These are phyloP conservation scores for Rhynchospora breviuscula DNA, from an alignment of 176 grass and related monocot genomes.

Conservation along the genomic window DNA sequence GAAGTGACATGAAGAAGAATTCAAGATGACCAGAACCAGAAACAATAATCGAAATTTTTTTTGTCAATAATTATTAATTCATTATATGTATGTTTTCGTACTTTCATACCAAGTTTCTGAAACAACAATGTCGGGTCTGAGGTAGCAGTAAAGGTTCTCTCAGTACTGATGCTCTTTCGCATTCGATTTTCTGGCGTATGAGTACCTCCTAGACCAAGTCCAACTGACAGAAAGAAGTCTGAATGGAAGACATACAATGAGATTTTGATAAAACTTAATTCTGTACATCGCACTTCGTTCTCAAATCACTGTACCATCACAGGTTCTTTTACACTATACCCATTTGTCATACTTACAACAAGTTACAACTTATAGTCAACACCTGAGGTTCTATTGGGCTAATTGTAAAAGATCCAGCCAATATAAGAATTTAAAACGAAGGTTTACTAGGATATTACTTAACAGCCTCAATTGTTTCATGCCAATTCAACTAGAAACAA, in stretches of 20 bases:
- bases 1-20: background rate
- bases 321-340: background rate
- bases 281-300: background rate
- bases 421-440: background rate
- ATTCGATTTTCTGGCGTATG: conserved; percentile 69
- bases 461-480: background rate
- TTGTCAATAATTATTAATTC: too few relatives aligned
- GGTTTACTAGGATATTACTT: background rate
- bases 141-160: conserved; percentile 71
- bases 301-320: background rate
- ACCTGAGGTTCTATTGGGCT: background rate
- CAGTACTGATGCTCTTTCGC: conserved; percentile 87
- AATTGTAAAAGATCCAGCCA: background rate
- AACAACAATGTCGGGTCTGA: conserved; percentile 54
- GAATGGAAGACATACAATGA: conserved; percentile 23
- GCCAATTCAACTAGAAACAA: too few relatives aligned
- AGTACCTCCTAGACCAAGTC: conserved; percentile 80
- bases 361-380: background rate
- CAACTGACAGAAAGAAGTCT: conserved; percentile 98
- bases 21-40: background rate
- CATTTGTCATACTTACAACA: background rate
- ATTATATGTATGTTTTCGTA: background rate
- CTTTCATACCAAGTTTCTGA: conserved; percentile 56
- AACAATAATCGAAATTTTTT: background rate
- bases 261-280: background rate